Evolutionary conservation across 352 stramenopile genomes (phyloP).

Genomic region (Phytophthora megakarya): DNA sequence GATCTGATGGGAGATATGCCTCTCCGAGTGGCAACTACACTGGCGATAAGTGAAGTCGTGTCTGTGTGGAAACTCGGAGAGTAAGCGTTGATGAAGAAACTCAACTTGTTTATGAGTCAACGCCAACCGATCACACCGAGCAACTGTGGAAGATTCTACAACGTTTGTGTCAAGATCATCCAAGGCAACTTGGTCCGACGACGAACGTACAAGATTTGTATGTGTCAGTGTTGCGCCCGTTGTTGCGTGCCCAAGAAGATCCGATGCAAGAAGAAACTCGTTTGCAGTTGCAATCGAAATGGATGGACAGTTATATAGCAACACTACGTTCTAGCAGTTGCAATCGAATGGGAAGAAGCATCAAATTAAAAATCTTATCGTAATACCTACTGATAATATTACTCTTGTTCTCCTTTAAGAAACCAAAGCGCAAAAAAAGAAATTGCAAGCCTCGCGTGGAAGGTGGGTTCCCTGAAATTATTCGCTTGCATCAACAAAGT

Average conservation of each 20-base stretch:
- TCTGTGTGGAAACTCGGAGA: slow-evolving; percentile 41
- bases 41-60: slow-evolving; percentile 38
- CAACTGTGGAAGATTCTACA: slow-evolving; percentile 17
- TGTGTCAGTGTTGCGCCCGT: slow-evolving; percentile 23
- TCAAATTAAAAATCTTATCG: too few species aligned
- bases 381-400: too few species aligned
- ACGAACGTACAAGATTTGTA: slow-evolving; percentile 39
- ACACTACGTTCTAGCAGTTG: too few species aligned
- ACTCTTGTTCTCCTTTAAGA: too few species aligned
- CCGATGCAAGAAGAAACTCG: too few species aligned
- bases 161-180: slow-evolving; percentile 27
- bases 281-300: too few species aligned
- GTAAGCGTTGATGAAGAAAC: slow-evolving; percentile 42
- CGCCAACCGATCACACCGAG: slow-evolving; percentile 6
- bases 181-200: slow-evolving; percentile 25
- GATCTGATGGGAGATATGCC: slow-evolving; percentile 48
- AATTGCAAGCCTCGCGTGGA: too few species aligned
- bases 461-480: too few species aligned
- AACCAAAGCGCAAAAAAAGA: too few species aligned
- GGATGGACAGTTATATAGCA: too few species aligned
- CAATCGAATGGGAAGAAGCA: too few species aligned
- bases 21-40: slow-evolving; percentile 29
- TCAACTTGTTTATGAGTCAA: slow-evolving; percentile 36
- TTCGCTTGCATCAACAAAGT: too few species aligned
- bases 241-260: slow-evolving; percentile 46